Conservation (phyloP, 106 monocot species). For the Vanilla planifolia region DNA sequence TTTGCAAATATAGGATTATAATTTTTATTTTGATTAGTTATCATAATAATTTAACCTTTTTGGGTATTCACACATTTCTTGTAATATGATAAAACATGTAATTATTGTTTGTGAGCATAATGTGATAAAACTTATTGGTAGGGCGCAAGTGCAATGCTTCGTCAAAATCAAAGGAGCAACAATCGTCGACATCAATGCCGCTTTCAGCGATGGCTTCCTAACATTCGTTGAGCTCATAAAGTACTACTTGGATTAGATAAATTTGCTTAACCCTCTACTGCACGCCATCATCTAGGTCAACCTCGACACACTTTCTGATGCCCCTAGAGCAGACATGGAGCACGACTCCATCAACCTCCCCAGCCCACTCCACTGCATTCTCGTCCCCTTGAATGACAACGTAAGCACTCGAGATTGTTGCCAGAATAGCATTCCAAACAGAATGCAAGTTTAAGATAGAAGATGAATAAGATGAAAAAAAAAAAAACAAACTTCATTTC, state of each 20-base stretch:
- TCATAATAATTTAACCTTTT: too few species aligned
- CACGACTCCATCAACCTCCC: not conserved
- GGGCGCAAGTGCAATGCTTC: too few species aligned
- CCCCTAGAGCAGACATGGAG: conserved; percentile 25
- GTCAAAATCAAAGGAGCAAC: conserved; percentile 44
- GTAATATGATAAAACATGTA: too few species aligned
- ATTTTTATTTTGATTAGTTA: too few species aligned
- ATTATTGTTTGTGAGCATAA: too few species aligned
- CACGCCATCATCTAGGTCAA: conserved; percentile 46
- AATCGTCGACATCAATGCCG: conserved; percentile 33
- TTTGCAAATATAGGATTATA: too few species aligned
- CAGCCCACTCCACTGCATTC: conserved; percentile 31
- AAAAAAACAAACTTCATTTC: too few species aligned
- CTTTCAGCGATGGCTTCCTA: conserved; percentile 25
- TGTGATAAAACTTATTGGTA: too few species aligned
- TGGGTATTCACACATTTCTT: too few species aligned
- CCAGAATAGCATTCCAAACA: too few species aligned
- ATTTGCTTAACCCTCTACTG: conserved; percentile 27
- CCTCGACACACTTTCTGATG: conserved; percentile 34
- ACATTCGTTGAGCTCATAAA: conserved; percentile 28
- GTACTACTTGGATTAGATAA: conserved; percentile 22
- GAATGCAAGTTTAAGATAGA: too few species aligned
- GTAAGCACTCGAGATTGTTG: conserved; percentile 42
- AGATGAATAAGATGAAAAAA: too few species aligned
- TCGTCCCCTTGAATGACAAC: conserved; percentile 47